Evolutionary conservation across 176 grass and related monocot genomes (phyloP).

Genomic region (Saccharum officinarum): DNA sequence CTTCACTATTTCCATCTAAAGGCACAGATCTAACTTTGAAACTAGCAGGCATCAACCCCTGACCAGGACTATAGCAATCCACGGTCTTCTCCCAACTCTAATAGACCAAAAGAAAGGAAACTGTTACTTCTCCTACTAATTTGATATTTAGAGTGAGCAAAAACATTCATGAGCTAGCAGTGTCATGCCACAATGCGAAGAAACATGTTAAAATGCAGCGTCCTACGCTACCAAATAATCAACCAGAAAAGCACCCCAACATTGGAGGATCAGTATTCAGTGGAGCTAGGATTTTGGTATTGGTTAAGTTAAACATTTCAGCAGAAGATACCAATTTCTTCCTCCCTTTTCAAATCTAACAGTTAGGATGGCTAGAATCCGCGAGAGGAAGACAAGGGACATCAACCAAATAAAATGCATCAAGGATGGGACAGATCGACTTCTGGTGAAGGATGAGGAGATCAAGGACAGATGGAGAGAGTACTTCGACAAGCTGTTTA

Average conservation of each 20-base stretch:
- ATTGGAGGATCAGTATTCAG: not conserved
- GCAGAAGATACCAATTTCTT: not conserved
- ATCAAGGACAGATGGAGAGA: too few relatives aligned
- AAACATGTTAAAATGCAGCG: not conserved
- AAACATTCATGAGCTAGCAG: conserved; percentile 1
- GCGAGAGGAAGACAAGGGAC: too few relatives aligned
- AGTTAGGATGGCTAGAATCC: too few relatives aligned
- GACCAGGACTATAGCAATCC: conserved; percentile 93
- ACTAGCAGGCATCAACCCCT: conserved; percentile 96
- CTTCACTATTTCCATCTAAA: conserved; percentile 92
- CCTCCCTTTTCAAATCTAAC: not conserved
- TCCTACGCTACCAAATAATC: not conserved
- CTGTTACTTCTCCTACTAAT: conserved; percentile 7
- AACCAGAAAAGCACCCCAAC: not conserved
- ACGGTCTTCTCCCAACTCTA: conserved; percentile 99
- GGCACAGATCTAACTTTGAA: conserved; percentile 96
- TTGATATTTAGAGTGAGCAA: not conserved
- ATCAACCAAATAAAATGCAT: too few relatives aligned
- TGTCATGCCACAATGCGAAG: not conserved
- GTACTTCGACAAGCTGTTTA: too few relatives aligned
- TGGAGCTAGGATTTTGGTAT: not conserved
- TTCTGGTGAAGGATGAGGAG: too few relatives aligned
- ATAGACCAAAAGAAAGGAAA: conserved; percentile 4
- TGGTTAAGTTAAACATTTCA: not conserved
- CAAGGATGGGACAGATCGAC: too few relatives aligned